These are phyloP conservation scores for Elsinoe fawcettii DNA, from an alignment of 2,329 filamentous ascomycete genomes.

Conservation along the genomic window DNA sequence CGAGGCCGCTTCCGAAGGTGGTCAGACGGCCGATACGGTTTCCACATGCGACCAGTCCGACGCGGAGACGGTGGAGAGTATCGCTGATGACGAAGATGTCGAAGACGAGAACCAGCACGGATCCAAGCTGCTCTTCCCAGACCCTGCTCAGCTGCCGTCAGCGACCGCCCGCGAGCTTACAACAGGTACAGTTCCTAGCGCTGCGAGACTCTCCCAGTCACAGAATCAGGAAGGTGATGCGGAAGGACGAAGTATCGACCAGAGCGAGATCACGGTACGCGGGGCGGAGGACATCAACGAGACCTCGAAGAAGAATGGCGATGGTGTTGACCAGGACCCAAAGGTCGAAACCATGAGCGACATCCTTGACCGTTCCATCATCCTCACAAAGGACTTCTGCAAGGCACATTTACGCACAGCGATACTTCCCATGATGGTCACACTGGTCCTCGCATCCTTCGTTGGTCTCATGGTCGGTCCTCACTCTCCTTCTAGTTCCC, in stretches of 20 bases:
- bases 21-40: slow-evolving; percentile 7
- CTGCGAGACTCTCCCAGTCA: background rate
- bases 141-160: background rate
- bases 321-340: background rate
- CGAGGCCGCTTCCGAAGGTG: slow-evolving; percentile 7
- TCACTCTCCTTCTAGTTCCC: background rate
- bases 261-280: background rate
- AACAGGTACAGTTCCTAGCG: background rate
- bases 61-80: slow-evolving; percentile 6
- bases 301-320: background rate
- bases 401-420: background rate
- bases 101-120: background rate
- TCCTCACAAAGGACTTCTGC: background rate
- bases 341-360: background rate
- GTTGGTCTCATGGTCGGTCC: background rate
- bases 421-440: background rate
- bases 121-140: background rate
- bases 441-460: background rate
- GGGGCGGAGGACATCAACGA: background rate
- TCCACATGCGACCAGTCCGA: slow-evolving; percentile 11
- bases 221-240: background rate
- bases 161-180: background rate
- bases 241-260: background rate
- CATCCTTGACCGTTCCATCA: background rate
- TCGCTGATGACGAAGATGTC: background rate